These are phyloP conservation scores for Chaetothyriales sp. DNA, from an alignment of 2,329 filamentous ascomycete genomes.

Conservation along the genomic window DNA sequence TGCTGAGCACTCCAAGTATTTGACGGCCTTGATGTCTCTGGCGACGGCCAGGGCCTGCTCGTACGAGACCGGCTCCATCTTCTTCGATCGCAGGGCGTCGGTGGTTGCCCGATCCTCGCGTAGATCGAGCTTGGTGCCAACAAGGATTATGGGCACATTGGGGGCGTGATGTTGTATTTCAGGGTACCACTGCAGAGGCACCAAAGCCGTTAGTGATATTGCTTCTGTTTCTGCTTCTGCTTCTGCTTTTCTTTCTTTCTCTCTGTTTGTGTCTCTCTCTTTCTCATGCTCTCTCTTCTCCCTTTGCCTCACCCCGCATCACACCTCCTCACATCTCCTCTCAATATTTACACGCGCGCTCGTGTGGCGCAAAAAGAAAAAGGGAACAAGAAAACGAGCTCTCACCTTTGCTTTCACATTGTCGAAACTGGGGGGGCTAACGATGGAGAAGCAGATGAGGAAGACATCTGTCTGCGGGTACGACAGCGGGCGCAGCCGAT, in stretches of 20 bases:
- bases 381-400: constrained; percentile 3
- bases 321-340: too few species aligned
- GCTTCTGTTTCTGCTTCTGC: background rate
- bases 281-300: too few species aligned
- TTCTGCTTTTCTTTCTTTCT: too few species aligned
- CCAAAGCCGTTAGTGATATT: background rate
- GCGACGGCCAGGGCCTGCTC: constrained; percentile 78
- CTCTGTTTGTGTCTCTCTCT: too few species aligned
- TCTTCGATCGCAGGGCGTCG: constrained; percentile 71
- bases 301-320: too few species aligned
- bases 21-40: constrained; percentile 89
- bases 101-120: constrained; percentile 73
- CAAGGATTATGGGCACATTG: constrained; percentile 87
- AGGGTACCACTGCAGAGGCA: constrained; percentile 64
- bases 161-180: constrained; percentile 96
- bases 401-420: constrained; percentile 96
- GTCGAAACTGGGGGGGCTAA: constrained; percentile 93
- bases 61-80: constrained; percentile 94
- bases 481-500: constrained; percentile 80
- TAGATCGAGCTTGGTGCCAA: constrained; percentile 92
- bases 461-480: constrained; percentile 98
- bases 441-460: constrained; percentile 95
- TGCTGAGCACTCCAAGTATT: constrained; percentile 95
- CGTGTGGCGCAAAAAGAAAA: too few species aligned
- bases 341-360: too few species aligned